These are phyloP conservation scores for Mercurialis annua DNA, from an alignment of 345 rosid species.

Conservation along the genomic window DNA sequence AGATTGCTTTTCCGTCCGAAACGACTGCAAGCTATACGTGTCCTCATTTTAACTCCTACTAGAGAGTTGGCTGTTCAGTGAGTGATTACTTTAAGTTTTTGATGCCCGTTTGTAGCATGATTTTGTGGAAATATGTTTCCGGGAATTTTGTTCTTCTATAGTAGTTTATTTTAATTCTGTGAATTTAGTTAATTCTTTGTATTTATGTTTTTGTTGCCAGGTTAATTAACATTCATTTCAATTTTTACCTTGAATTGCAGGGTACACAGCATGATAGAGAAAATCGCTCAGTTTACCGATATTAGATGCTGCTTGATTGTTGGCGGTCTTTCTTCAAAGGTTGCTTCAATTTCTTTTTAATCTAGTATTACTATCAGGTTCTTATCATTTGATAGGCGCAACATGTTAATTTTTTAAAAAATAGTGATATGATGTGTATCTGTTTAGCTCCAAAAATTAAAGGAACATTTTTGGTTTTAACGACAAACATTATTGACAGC, in stretches of 20 bases:
- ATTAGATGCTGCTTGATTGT: slow-evolving; percentile 86
- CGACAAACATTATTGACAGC: too few species aligned
- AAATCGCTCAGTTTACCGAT: slow-evolving; percentile 83
- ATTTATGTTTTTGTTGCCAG: slow-evolving; percentile 1
- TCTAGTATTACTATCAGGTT: too few species aligned
- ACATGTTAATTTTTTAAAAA: too few species aligned
- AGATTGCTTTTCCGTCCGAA: slow-evolving; percentile 88
- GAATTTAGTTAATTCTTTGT: not conserved
- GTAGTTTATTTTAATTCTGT: not conserved
- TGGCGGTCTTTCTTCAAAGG: slow-evolving; percentile 93
- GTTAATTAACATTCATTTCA: not conserved
- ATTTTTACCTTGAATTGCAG: slow-evolving; percentile 33
- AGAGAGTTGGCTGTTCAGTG: slow-evolving; percentile 95
- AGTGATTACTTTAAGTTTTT: slow-evolving; percentile 22
- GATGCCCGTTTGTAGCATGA: not conserved
- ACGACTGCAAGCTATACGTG: slow-evolving; percentile 71
- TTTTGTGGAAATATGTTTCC: not conserved
- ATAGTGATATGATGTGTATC: too few species aligned
- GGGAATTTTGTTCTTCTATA: not conserved
- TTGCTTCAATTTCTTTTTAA: slow-evolving; percentile 13
- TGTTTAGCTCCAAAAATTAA: too few species aligned
- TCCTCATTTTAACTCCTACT: slow-evolving; percentile 91
- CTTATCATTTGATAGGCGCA: too few species aligned
- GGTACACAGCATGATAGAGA: slow-evolving; percentile 83
- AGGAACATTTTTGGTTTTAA: too few species aligned